Base-by-base conservation (phyloP, 768 basidiomycete genomes). In the Tephrocybe sp. region DNA sequence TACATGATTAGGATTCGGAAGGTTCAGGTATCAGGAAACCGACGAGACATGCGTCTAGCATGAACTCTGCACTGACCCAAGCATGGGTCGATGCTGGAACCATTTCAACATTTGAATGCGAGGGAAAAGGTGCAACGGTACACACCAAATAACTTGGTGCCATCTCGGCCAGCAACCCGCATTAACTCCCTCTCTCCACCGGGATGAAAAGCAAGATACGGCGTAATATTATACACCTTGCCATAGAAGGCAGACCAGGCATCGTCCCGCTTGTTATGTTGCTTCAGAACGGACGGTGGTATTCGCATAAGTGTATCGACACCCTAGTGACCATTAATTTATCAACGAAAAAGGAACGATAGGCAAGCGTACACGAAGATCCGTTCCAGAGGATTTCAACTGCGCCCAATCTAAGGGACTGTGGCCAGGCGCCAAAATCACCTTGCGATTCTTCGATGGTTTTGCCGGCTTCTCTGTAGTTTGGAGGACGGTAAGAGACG, bases 51-150 rank as follows among this genome's bases (percentile, higher is more conserved):
- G 84, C 78, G 63, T 98, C 95, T 17, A 99, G 75, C 92, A 98
- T 97, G 60, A 87, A 87, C 45, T 99, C 96, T n/a, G 79, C 82
- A 59, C 92, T 98, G 30, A 99, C 94, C 96, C 96, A 99, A 3
- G 87, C 90, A 67, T 99, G 96, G 0, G 95, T 98, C 19, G 80
- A 69, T 40, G 88, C 96, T 98, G 56, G 10, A 39, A 47, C 39
- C 12, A 5, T 11, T 19, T 39, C 32, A 39, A 12, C 26, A 39
- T 23, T 53, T 39, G 33, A 4, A 2, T 26, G 44, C 9, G 20
- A 11, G 45, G 43, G 8, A 5, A 36, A 17, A 45, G 9, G 13
- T n/a, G 11, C 10, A 22, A 36, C 6, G 17, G 22, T 30, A 68
- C 89, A 60, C 65, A 96, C 96, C 87, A 61, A 99, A 98, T 10